Percentiles rank a stretch among this genome's conserved stretches.
phyloP scores from a whole-genome alignment of 768 basidiomycete species.

The Termitomyces sp. region DNA sequence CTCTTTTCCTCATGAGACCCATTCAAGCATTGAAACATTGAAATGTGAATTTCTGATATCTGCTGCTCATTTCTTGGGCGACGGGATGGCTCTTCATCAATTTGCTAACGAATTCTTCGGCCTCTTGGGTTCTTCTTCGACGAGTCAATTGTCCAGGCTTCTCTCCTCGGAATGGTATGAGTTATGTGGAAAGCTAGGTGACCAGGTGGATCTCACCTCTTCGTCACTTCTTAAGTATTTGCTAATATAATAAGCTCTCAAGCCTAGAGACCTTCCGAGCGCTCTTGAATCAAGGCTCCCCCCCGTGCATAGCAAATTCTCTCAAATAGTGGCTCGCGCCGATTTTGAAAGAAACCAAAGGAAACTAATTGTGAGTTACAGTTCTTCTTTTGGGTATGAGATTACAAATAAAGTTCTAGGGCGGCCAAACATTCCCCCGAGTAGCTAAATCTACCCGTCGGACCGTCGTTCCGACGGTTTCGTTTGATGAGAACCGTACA shows the following conservation, averaged over 20 bases:
- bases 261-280: conserved; percentile 25
- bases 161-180: conserved; percentile 31
- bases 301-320: conserved; percentile 31
- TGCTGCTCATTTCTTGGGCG: conserved; percentile 79
- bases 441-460: conserved; percentile 39
- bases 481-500: conserved; percentile 54
- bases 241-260: conserved; percentile 6
- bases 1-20: conserved; percentile 7
- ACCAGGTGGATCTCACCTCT: conserved; percentile 16
- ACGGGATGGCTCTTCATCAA: conserved; percentile 83
- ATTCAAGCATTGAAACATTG: conserved; percentile 16
- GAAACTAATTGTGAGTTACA: conserved; percentile 48
- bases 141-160: conserved; percentile 26
- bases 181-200: conserved; percentile 20
- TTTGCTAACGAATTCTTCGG: conserved; percentile 80
- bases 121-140: conserved; percentile 45
- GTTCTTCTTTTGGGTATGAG: neutral
- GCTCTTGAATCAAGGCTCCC: conserved; percentile 53
- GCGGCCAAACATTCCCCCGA: conserved; percentile 72
- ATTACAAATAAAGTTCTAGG: conserved; percentile 33
- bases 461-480: conserved; percentile 70
- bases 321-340: conserved; percentile 43
- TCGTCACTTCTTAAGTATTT: neutral
- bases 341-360: conserved; percentile 56
- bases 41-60: conserved; percentile 67